Base-by-base conservation (phyloP, 2,329 filamentous ascomycete genomes). In the Stagonosporopsis cucurbitacearum region DNA sequence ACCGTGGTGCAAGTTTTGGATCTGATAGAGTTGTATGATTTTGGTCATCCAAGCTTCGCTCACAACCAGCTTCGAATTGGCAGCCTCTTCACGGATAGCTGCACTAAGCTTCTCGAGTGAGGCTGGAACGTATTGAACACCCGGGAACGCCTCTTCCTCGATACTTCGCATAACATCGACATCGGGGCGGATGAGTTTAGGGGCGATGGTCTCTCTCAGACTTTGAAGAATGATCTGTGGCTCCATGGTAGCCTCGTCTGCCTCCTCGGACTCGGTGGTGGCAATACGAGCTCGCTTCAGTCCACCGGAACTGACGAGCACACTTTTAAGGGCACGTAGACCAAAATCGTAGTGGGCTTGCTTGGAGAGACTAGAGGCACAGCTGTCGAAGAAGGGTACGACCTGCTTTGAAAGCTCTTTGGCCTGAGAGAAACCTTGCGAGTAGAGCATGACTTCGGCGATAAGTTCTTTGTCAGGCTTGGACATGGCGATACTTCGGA, bases 401-500 rank as follows among this genome's bases (percentile, higher is more conserved):
- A 94, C 96, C 68, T 98, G 92, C 73, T 94, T 95, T 1, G 95
- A 96, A 5, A 99, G 82, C 57, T 88, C 82, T 79, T 98, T 99
- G 32, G 95, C 95, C 75, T 96, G 92, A 69, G 91, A 96, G 82
- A 99, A 99, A 71, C 95, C 95, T 77, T 99, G 95, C 1, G 96
- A 99, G 83, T 97, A 99, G 32, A 99, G 86, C 96, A 99, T 99
- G 69, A 99, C 95, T 80, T 99, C 95, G 32, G 95, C 92, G 78
- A 99, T 99, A 54, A 99, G 89, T 77, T 99, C 96, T 78, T 99
- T 99, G 81, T 99, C 96, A 0, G 95, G 95, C 78, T 98, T 99
- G 11, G 95, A 99, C 95, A 99, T 99, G 60, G 95, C 95, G 47
- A 99, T 93, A 71, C 95, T 99, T 73, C 96, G 89, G 86, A 99